Percentiles rank a stretch among this genome's conserved stretches.
These are phyloP conservation scores for Xylariaceae sp. DNA, from an alignment of 2,329 filamentous ascomycete species.

Conservation along the genomic window DNA sequence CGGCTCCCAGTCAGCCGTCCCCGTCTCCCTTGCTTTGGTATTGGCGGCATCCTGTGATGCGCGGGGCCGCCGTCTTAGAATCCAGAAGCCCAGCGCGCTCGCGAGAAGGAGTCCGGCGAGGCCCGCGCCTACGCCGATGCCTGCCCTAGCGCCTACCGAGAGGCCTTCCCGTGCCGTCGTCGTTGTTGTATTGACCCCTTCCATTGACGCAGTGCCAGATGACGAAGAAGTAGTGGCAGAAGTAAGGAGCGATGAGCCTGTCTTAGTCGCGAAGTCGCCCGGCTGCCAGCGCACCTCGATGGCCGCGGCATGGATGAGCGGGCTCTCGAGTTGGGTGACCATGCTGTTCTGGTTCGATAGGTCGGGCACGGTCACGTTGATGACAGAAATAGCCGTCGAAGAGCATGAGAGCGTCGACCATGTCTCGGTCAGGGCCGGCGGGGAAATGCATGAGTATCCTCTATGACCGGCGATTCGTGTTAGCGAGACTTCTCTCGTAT, in stretches of 20 bases:
- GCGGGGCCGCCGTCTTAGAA: not conserved
- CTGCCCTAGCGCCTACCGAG: not conserved
- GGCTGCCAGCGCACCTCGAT: slow-evolving; percentile 13
- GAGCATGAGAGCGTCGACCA: slow-evolving; percentile 18
- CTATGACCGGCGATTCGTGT: not conserved
- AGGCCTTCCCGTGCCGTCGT: not conserved
- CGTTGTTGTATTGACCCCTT: not conserved
- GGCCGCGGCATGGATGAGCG: slow-evolving; percentile 12
- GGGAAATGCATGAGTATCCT: slow-evolving; percentile 8
- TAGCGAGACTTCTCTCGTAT: not conserved
- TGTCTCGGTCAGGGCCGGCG: slow-evolving; percentile 1
- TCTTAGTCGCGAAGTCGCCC: slow-evolving; percentile 6
- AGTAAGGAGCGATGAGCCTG: not conserved
- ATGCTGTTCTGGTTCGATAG: slow-evolving; percentile 6
- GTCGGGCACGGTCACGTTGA: slow-evolving; percentile 12
- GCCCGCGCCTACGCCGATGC: not conserved
- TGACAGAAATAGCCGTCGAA: not conserved
- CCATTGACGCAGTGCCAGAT: not conserved
- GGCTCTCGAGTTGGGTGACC: slow-evolving; percentile 1
- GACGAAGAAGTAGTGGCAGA: not conserved
- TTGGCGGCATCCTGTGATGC: not conserved
- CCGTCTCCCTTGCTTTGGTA: not conserved
- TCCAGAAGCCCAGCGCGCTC: not conserved
- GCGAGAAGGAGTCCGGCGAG: not conserved
- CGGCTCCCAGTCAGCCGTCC: no score